Conservation (phyloP, 208 protist species). For the Leishmania amazonensis region DNA sequence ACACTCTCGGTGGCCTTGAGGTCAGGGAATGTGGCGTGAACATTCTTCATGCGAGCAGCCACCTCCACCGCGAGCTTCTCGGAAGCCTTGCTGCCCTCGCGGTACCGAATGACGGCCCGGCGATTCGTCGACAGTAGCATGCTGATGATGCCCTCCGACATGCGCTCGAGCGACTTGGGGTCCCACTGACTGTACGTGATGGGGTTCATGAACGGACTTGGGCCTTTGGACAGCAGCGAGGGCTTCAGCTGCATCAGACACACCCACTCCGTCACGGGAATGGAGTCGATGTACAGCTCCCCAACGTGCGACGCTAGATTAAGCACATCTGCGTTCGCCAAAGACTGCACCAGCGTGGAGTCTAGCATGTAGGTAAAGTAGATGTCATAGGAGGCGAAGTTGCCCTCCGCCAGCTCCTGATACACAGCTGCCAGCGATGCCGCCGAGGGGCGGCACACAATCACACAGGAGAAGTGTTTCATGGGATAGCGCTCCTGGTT, state of each 20-base stretch:
- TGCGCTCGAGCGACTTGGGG: slow-evolving; percentile 56
- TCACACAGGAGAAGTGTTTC: slow-evolving; percentile 93
- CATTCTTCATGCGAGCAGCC: slow-evolving; percentile 72
- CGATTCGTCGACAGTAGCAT: slow-evolving; percentile 89
- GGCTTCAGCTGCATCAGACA: slow-evolving; percentile 73
- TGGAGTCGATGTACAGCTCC: slow-evolving; percentile 96
- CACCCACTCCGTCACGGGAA: slow-evolving; percentile 88
- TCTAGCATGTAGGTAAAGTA: slow-evolving; percentile 95
- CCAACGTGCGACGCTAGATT: slow-evolving; percentile 91
- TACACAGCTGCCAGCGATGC: slow-evolving; percentile 85
- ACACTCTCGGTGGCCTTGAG: slow-evolving; percentile 82
- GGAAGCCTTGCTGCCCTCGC: slow-evolving; percentile 55
- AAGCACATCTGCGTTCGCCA: slow-evolving; percentile 96
- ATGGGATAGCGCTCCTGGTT: slow-evolving; percentile 90
- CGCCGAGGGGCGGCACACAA: slow-evolving; percentile 91
- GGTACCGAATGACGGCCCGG: slow-evolving; percentile 84
- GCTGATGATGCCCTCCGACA: slow-evolving; percentile 81
- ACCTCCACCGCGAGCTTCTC: slow-evolving; percentile 84
- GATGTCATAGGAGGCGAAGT: slow-evolving; percentile 81
- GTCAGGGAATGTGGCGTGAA: slow-evolving; percentile 88
- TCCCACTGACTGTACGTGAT: slow-evolving; percentile 80
- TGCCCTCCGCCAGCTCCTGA: slow-evolving; percentile 93
- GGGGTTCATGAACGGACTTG: slow-evolving; percentile 64
- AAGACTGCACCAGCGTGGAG: slow-evolving; percentile 75
- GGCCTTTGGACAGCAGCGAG: slow-evolving; percentile 37